Conservation (phyloP, 768 basidiomycete genomes). For the Amanita molliuscula region DNA sequence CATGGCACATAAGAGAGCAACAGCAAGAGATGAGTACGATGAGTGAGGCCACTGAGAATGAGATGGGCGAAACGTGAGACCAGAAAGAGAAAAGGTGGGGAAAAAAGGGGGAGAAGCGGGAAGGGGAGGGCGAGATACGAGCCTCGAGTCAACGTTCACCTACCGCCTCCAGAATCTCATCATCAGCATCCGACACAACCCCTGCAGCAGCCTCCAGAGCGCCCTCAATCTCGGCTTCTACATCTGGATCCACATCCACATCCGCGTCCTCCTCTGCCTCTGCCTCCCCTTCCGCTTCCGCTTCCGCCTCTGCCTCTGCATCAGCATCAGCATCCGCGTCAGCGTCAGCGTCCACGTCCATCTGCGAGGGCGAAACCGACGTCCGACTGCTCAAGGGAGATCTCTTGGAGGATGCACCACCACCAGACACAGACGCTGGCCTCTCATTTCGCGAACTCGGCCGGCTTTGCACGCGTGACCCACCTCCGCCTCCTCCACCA, state of each 20-base stretch:
- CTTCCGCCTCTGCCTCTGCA: slow-evolving; percentile 20
- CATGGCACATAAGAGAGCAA: too few species aligned
- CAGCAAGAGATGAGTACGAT: too few species aligned
- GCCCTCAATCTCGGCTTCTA: slow-evolving; percentile 4
- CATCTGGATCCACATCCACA: slow-evolving; percentile 18
- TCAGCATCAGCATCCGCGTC: slow-evolving; percentile 15
- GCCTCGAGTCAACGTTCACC: slow-evolving; percentile 28
- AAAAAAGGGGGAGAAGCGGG: background rate
- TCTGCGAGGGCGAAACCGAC: slow-evolving; percentile 1
- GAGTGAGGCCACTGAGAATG: too few species aligned
- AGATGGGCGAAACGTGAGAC: too few species aligned
- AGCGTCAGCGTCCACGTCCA: slow-evolving; percentile 16
- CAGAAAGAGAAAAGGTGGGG: background rate
- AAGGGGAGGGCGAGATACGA: background rate
- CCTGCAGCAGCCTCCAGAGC: background rate
- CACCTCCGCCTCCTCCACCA: background rate
- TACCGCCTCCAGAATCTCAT: slow-evolving; percentile 40
- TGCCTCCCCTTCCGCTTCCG: slow-evolving; percentile 25
- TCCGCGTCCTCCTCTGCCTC: slow-evolving; percentile 28
- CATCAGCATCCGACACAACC: slow-evolving; percentile 25
- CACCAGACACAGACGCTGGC: background rate
- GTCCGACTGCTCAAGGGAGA: slow-evolving; percentile 10
- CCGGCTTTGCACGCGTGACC: slow-evolving; percentile 11
- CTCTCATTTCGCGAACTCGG: slow-evolving; percentile 13
- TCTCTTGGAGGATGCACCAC: slow-evolving; percentile 8